Evolutionary conservation across 371 early-diverging fungal genomes (phyloP).

Genomic region (Mortierella sp.): DNA sequence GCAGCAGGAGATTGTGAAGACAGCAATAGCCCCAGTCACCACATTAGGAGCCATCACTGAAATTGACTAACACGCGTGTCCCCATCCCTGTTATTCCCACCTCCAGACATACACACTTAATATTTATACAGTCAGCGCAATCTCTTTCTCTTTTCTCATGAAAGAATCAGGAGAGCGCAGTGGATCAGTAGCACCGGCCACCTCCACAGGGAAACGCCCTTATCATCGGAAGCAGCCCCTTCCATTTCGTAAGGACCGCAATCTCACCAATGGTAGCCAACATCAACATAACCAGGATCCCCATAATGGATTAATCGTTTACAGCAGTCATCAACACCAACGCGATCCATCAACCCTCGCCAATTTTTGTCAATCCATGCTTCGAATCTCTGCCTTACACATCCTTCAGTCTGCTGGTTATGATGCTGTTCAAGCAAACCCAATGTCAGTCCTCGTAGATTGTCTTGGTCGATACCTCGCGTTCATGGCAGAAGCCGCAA

Average conservation of each 20-base stretch:
- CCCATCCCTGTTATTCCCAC: background rate
- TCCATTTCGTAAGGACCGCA: constrained; percentile 25
- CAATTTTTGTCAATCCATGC: constrained; percentile 55
- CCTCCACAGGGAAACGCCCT: constrained; percentile 26
- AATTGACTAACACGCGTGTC: background rate
- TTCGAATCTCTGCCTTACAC: constrained; percentile 48
- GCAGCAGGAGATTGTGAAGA: background rate
- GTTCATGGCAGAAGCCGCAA: constrained; percentile 50
- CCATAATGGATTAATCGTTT: constrained; percentile 15
- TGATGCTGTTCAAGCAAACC: constrained; percentile 49
- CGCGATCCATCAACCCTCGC: constrained; percentile 36
- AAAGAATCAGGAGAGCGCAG: constrained; percentile 33
- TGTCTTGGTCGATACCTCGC: constrained; percentile 48
- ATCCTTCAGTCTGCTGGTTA: constrained; percentile 52
- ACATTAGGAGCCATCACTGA: constrained; percentile 1
- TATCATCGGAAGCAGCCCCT: constrained; percentile 30
- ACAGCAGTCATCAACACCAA: constrained; percentile 33
- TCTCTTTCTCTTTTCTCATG: constrained; percentile 12
- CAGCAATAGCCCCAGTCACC: background rate
- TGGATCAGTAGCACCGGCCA: constrained; percentile 11
- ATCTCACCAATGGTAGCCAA: constrained; percentile 4
- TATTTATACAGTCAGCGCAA: background rate
- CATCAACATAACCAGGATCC: constrained; percentile 21
- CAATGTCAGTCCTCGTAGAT: constrained; percentile 42
- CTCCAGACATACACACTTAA: background rate